Conservation (phyloP, 768 basidiomycete genomes). For the Suillus discolor region DNA sequence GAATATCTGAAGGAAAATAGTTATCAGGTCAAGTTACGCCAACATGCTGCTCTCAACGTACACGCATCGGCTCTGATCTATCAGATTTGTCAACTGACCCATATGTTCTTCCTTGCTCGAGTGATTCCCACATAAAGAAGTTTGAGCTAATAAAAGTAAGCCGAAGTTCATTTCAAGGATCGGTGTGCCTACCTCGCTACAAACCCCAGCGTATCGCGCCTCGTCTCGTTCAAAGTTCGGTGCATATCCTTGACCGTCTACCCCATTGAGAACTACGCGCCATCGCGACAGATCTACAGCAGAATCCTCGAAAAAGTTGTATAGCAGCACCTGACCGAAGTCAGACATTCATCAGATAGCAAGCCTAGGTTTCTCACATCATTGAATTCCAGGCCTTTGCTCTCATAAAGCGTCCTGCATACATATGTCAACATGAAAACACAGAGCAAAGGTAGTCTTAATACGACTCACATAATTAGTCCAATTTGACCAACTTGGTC, state of each 20-base stretch:
- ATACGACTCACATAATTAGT: slow-evolving; percentile 51
- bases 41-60: slow-evolving; percentile 27
- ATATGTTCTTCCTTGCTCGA: slow-evolving; percentile 65
- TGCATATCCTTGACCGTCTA: slow-evolving; percentile 32
- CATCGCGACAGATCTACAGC: slow-evolving; percentile 51
- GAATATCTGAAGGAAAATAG: slow-evolving; percentile 41
- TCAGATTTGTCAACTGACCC: slow-evolving; percentile 68
- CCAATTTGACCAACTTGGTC: slow-evolving; percentile 61
- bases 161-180: not conserved
- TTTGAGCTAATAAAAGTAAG: slow-evolving; percentile 49
- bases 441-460: not conserved
- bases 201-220: slow-evolving; percentile 52
- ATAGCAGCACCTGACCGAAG: slow-evolving; percentile 59
- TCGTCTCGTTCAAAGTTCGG: slow-evolving; percentile 49
- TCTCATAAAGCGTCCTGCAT: slow-evolving; percentile 34
- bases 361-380: slow-evolving; percentile 12
- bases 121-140: slow-evolving; percentile 73
- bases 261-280: slow-evolving; percentile 54
- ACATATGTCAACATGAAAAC: not conserved
- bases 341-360: not conserved
- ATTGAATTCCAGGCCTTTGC: slow-evolving; percentile 32
- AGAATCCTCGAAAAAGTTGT: slow-evolving; percentile 76
- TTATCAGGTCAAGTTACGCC: slow-evolving; percentile 1
- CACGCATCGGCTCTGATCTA: slow-evolving; percentile 59
- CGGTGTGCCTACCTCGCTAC: slow-evolving; percentile 49